Evolutionary conservation across 2,329 filamentous ascomycete species (phyloP), one percentile per base, ranked within the genome.

Genomic region (Aspergillus udagawae): DNA sequence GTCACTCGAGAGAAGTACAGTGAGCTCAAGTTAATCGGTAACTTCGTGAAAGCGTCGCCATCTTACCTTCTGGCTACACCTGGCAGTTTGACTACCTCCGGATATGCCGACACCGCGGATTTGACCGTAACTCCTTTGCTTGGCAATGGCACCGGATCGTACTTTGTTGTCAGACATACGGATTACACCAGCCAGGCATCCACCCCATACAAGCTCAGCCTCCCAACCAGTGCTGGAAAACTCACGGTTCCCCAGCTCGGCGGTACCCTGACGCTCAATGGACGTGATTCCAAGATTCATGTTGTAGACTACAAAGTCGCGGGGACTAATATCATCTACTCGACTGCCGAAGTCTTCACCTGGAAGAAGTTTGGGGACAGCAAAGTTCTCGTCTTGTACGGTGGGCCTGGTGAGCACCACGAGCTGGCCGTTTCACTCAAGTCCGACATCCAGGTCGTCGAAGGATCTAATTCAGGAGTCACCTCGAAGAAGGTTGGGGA

Each of bases 1-100:
- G 77, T 93, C 3, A 75, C 80, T 28, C 82, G 89, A 1, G 88
- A 92, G 68, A 93, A 93, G 70, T 93, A 91, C 70, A 87, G 85
- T 45, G 89, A 94, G 70, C 78, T 90, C 27, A 94, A 93, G 67
- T 81, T 93, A 1, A 77, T 90, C 60, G 88, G 84, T 27, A 88
- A 90, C 63, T 93, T 93, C 71, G 72, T 90, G 53, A 87, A 87
- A 63, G 87, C 86, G 0, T 90, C 88, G 0, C 87, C 88, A 0
- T 84, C 82, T 0, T 92, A 90, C 64, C 74, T 91, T 20, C 82
- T 82, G 2, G 82, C 86, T 0, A 78, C 76, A 0, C 82, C 86
- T 1, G 80, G 81, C 10, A 76, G 79, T 63, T 44, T 67, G 32
- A 71, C 67, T 7, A 71, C 66, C 5, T 59, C 61, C 4, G 69